Base-by-base conservation (phyloP, 805 yeast species). In the Ogataea pilisensis region DNA sequence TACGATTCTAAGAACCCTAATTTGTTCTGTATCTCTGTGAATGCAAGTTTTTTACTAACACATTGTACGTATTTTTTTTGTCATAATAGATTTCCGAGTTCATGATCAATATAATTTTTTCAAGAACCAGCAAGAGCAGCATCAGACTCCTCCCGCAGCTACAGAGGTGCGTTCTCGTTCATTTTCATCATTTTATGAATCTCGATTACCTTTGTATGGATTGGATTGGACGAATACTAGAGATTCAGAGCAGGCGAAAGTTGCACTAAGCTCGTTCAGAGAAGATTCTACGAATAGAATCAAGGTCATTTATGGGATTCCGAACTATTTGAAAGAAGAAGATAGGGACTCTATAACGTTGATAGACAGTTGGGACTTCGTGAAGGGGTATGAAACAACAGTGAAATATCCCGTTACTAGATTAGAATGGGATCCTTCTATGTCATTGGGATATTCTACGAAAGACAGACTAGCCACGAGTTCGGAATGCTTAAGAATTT, bases 271-370 rank as follows among this genome's bases (percentile, higher is more conserved):
- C n/a, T 75, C 95, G 0, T 87, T 80, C 57, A 75, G 85, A 43
- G 97, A 90, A 59, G 95, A 87, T 37, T 67, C 78, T 21, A 66
- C 71, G 31, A 90, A 90, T 62, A 76, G 76, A 49, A 58, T 89
- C 20, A 80, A 79, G 54, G 61, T 83, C 1, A 47, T 75, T 8
- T 61, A 65, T 35, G 73, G 75, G 0, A 34, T 55, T 0, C 55
- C 61, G 8, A 31, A 51, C 31, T 39, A 47, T 34, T 33, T 41
- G 19, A 43, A 43, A 3, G 50, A 41, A 29, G 53, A 44, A 20
- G 59, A 55, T 19, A 57, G 20, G 6, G 35, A 22, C 64, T 36
- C 35, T 39, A 61, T 38, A 37, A 18, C 41, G 36, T 21, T 43
- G 28, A 28, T 51, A 17, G 57, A 60, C 18, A 60, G 72, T 4